These are phyloP conservation scores for Beta lomatogona DNA, from an alignment of 179 eudicot genomes.

Conservation along the genomic window DNA sequence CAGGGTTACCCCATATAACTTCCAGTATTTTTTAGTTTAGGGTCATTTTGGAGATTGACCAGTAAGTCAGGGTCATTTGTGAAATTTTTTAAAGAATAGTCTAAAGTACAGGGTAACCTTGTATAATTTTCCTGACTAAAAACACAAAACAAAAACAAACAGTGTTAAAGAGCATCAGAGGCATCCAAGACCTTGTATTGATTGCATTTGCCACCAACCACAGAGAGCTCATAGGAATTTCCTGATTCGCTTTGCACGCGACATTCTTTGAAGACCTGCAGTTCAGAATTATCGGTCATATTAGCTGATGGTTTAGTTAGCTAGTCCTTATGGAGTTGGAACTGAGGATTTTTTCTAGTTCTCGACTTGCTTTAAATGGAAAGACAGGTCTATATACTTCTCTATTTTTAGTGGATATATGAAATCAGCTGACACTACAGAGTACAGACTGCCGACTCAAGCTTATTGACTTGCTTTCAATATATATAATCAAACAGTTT, in stretches of 20 bases:
- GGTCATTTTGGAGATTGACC: no score
- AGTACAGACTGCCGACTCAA: background rate
- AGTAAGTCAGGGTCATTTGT: no score
- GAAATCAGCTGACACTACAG: background rate
- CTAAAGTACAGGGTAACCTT: no score
- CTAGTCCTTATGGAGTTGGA: background rate
- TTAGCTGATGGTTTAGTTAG: background rate
- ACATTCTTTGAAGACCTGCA: conserved; percentile 84
- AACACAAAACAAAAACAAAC: background rate
- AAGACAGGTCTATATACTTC: background rate
- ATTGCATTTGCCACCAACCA: conserved; percentile 84
- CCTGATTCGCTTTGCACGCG: conserved; percentile 59
- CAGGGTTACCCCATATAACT: no score
- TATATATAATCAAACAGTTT: background rate
- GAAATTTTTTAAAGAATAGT: no score
- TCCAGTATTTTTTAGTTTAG: no score
- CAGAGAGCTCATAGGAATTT: conserved; percentile 73
- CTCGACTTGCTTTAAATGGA: background rate
- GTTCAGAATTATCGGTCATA: conserved; percentile 6
- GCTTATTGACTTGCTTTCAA: background rate
- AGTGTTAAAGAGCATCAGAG: background rate
- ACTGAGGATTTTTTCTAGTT: background rate
- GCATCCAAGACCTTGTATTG: conserved; percentile 70
- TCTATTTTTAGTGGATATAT: background rate
- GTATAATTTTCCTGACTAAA: no score